Percentiles rank a stretch among this genome's conserved stretches.
Conservation (phyloP, 1,284 basidiomycete species). For the Moniliella sp. region DNA sequence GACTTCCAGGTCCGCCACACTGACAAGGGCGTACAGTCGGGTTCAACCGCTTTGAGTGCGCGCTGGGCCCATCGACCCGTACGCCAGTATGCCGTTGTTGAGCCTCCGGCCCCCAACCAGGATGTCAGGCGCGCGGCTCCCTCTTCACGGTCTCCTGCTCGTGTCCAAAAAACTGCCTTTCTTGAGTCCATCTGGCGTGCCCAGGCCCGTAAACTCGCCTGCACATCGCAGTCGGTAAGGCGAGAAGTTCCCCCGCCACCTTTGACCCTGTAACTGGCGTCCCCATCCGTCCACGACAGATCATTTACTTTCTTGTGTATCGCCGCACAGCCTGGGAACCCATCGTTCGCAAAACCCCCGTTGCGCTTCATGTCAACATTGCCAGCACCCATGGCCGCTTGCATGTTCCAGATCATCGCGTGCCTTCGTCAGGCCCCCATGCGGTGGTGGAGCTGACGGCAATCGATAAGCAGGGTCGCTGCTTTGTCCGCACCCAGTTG, state of each 20-base stretch:
- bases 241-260: slow-evolving; percentile 1
- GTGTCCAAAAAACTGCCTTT: slow-evolving; percentile 23
- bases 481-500: no score
- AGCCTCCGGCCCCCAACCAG: slow-evolving; percentile 5
- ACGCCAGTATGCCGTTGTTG: slow-evolving; percentile 15
- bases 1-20: slow-evolving; percentile 62
- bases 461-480: no score
- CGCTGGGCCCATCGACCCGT: slow-evolving; percentile 11
- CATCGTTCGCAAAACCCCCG: no score
- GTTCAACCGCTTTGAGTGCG: slow-evolving; percentile 12
- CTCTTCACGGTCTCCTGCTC: slow-evolving; percentile 5
- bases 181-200: slow-evolving; percentile 27
- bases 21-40: slow-evolving; percentile 7
- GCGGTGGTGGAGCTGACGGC: slow-evolving; percentile 1
- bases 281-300: slow-evolving; percentile 4
- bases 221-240: slow-evolving; percentile 6
- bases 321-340: slow-evolving; percentile 5
- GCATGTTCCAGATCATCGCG: background rate
- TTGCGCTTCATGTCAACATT: no score
- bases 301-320: slow-evolving; percentile 22
- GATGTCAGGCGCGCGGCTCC: slow-evolving; percentile 1
- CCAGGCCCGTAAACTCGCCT: slow-evolving; percentile 18
- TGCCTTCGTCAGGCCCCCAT: background rate
- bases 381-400: background rate
- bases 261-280: background rate